Evolutionary conservation across 139 green algal genomes (phyloP).

Genomic region (Micractinium conductrix): DNA sequence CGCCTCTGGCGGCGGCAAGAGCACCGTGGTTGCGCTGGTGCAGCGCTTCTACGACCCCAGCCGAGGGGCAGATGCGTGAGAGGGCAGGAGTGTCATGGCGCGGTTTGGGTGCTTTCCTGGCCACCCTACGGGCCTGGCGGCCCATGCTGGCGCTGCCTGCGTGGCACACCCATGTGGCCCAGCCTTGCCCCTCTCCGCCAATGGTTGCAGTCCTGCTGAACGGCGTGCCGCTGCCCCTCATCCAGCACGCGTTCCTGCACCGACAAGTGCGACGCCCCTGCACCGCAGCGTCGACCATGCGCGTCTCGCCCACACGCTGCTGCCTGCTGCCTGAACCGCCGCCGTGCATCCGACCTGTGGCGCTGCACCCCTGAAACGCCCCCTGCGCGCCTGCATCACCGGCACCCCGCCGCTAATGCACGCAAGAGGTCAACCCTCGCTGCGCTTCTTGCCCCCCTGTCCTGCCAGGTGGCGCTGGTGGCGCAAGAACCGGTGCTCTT

Average conservation of each 20-base stretch:
- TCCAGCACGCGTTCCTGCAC: conserved; percentile 58
- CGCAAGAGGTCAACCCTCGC: background rate
- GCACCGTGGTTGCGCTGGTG: conserved; percentile 86
- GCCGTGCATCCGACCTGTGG: background rate
- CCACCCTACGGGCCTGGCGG: too few species aligned
- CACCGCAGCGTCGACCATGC: background rate
- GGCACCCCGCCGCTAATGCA: background rate
- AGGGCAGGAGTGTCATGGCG: too few species aligned
- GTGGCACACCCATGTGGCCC: too few species aligned
- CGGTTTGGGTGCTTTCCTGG: background rate
- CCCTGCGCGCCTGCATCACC: background rate
- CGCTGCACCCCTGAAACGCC: background rate
- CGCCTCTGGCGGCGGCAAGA: conserved; percentile 88
- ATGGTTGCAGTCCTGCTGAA: conserved; percentile 73
- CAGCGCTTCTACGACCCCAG: conserved; percentile 93
- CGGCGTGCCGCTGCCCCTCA: conserved; percentile 67
- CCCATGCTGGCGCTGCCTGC: too few species aligned
- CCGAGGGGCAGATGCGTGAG: background rate
- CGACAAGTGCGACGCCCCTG: background rate
- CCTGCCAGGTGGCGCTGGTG: conserved; percentile 74
- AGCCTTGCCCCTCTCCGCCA: background rate
- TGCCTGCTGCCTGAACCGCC: background rate
- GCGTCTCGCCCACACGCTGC: background rate
- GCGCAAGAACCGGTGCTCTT: conserved; percentile 94
- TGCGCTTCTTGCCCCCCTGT: conserved; percentile 53